Evolutionary conservation across 108 stramenopile genomes (phyloP).

Genomic region (Fragilaria crotonensis): DNA sequence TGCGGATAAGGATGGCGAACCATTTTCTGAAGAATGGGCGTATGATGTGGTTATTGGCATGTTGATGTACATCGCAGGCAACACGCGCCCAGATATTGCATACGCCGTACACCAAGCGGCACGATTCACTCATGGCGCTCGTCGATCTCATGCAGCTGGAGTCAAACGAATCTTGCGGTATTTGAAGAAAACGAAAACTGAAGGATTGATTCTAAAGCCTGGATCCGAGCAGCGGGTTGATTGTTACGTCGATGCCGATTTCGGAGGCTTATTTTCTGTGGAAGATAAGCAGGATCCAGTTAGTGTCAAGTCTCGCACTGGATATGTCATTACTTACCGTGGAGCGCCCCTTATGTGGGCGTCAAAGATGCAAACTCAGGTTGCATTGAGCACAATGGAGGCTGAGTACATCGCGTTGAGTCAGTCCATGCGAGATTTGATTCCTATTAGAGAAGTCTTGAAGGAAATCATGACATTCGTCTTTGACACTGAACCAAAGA

Average conservation of each 20-base stretch:
- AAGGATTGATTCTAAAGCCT: conserved; percentile 4
- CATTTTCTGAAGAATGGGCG: conserved; percentile 16
- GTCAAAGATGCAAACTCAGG: no score
- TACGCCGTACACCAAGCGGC: no score
- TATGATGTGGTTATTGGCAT: conserved; percentile 17
- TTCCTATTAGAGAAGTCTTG: conserved; percentile 14
- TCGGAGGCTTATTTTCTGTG: no score
- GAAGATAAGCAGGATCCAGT: conserved; percentile 18
- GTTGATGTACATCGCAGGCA: neutral
- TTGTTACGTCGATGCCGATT: conserved; percentile 23
- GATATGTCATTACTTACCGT: conserved; percentile 8
- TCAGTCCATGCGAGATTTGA: no score
- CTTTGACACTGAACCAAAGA: neutral
- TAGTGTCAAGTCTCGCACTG: conserved; percentile 10
- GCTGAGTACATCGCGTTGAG: no score
- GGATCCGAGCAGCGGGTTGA: neutral
- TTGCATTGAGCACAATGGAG: no score
- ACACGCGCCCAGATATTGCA: no score
- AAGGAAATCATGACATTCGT: conserved; percentile 6
- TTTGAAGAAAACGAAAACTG: conserved; percentile 1
- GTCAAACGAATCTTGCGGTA: conserved; percentile 26
- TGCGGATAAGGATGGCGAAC: conserved; percentile 23
- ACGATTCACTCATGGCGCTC: conserved; percentile 10
- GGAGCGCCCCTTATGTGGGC: no score
- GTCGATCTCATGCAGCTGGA: no score